Conservation (phyloP, 176 grass and related monocot genomes). For the Saccharum officinarum region DNA sequence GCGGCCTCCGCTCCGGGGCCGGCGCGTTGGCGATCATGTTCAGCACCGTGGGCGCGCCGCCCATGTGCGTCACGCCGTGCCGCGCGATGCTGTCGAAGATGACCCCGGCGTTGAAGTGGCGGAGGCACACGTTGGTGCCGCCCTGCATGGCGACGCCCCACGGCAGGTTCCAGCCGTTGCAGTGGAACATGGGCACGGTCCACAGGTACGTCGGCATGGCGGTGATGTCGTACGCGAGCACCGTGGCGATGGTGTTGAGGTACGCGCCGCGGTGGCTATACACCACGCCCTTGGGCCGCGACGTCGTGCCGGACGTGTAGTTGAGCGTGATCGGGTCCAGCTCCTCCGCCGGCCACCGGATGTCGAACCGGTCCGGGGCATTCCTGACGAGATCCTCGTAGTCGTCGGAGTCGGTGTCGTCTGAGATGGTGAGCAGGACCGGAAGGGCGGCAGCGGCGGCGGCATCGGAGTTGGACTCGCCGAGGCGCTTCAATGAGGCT, state of each 20-base stretch:
- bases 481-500: slow-evolving; percentile 11
- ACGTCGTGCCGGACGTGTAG: slow-evolving; percentile 68
- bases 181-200: slow-evolving; percentile 71
- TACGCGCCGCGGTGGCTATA: slow-evolving; percentile 66
- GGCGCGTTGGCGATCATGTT: slow-evolving; percentile 45
- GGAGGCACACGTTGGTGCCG: slow-evolving; percentile 60
- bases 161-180: slow-evolving; percentile 58
- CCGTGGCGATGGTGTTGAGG: slow-evolving; percentile 55
- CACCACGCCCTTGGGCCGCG: slow-evolving; percentile 49
- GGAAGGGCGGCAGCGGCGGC: background rate
- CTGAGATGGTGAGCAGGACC: slow-evolving; percentile 16
- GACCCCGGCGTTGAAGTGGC: slow-evolving; percentile 27
- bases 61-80: slow-evolving; percentile 52
- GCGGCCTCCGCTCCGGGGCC: background rate
- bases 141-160: slow-evolving; percentile 63
- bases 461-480: background rate
- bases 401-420: background rate
- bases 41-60: slow-evolving; percentile 53
- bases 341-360: slow-evolving; percentile 47
- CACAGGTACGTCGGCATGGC: slow-evolving; percentile 46
- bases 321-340: slow-evolving; percentile 46
- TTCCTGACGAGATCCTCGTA: slow-evolving; percentile 40
- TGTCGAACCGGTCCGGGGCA: slow-evolving; percentile 21
- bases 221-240: slow-evolving; percentile 49
- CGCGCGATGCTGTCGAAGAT: slow-evolving; percentile 50